Evolutionary conservation across 345 rosid species (phyloP).

Genomic region (Citrus unshiu): DNA sequence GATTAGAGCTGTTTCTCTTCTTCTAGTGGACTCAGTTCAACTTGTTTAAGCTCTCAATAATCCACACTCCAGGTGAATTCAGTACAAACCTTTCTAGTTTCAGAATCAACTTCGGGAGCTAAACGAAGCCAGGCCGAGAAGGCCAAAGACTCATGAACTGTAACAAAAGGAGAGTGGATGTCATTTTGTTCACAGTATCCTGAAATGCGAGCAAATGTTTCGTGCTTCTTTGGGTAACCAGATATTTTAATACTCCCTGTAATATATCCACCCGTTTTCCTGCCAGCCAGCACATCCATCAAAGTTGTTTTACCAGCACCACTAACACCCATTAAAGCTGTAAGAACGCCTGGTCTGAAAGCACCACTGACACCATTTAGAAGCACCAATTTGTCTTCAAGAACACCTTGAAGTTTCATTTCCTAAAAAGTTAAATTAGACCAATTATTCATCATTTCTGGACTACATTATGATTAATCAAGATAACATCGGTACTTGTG

Average conservation of each 20-base stretch:
- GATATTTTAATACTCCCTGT: slow-evolving; percentile 36
- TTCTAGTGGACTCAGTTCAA: neutral
- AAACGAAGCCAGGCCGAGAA: slow-evolving; percentile 52
- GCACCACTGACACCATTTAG: slow-evolving; percentile 43
- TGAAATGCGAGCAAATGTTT: slow-evolving; percentile 45
- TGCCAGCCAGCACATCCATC: slow-evolving; percentile 54
- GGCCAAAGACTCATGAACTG: slow-evolving; percentile 39
- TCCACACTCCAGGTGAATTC: neutral
- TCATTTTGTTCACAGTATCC: slow-evolving; percentile 57
- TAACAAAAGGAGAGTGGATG: slow-evolving; percentile 48
- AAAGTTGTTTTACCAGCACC: slow-evolving; percentile 56
- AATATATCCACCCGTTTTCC: slow-evolving; percentile 48
- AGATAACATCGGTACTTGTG: too few species aligned
- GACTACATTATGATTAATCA: too few species aligned
- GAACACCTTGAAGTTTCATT: slow-evolving; percentile 39
- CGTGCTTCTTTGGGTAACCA: slow-evolving; percentile 50
- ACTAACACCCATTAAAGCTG: slow-evolving; percentile 53
- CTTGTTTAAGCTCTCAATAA: too few species aligned
- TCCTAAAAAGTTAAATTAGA: slow-evolving; percentile 18
- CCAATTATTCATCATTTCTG: neutral
- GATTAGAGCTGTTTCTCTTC: neutral
- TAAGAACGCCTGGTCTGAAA: slow-evolving; percentile 48
- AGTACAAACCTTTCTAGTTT: slow-evolving; percentile 34
- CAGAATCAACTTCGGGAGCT: slow-evolving; percentile 27
- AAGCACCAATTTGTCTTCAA: slow-evolving; percentile 35